These are phyloP conservation scores for Dipsacomyces acuminosporus DNA, from an alignment of 371 early-diverging fungal species.

Conservation along the genomic window DNA sequence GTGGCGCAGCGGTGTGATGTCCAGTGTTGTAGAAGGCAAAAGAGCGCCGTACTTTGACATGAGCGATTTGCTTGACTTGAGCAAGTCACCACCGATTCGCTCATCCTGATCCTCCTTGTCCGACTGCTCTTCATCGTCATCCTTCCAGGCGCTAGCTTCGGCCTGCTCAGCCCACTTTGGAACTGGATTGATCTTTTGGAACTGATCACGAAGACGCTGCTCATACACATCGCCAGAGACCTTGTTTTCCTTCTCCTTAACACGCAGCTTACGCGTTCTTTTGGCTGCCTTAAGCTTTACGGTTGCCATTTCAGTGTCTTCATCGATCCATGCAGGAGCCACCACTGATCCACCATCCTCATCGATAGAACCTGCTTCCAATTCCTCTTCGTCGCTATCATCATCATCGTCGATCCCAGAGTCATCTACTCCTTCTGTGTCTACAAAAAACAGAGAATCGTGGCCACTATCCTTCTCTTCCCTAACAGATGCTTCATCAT, in stretches of 20 bases:
- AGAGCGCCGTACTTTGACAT: conserved; percentile 25
- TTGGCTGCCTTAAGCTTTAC: conserved; percentile 63
- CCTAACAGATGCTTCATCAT: conserved; percentile 13
- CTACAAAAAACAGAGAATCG: conserved; percentile 1
- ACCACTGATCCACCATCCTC: neutral
- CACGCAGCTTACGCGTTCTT: conserved; percentile 73
- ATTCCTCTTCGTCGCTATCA: neutral
- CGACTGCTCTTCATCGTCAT: conserved; percentile 19
- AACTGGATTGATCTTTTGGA: conserved; percentile 75
- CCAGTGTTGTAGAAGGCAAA: conserved; percentile 21
- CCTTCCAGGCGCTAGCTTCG: conserved; percentile 39
- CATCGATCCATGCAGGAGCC: conserved; percentile 70
- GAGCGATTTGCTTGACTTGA: conserved; percentile 25
- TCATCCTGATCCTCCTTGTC: neutral
- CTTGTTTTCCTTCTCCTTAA: conserved; percentile 63
- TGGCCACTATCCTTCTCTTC: conserved; percentile 1
- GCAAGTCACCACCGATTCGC: conserved; percentile 21
- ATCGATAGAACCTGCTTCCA: neutral
- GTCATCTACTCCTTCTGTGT: neutral
- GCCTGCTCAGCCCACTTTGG: conserved; percentile 78
- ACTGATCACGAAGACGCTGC: conserved; percentile 72
- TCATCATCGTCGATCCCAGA: too few species aligned
- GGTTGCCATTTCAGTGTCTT: conserved; percentile 59
- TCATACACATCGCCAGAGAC: conserved; percentile 78
- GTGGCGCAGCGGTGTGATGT: conserved; percentile 42